phyloP scores from a whole-genome alignment of 768 basidiomycete genomes.

The Tubosaeta sp. region DNA sequence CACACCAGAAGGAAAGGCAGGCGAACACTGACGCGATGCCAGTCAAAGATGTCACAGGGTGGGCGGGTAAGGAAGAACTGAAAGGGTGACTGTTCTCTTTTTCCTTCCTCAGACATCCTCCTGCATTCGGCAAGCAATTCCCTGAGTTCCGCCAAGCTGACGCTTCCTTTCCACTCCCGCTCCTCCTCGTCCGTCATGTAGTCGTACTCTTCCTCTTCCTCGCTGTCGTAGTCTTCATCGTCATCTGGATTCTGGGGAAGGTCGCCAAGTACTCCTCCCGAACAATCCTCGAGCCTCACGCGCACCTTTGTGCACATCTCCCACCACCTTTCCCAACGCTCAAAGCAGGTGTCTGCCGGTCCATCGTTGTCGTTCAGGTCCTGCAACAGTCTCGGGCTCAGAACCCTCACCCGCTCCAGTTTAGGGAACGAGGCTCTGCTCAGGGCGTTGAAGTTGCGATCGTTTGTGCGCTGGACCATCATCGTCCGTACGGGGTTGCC shows the following conservation, averaged over 20 bases:
- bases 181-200: slow-evolving; percentile 33
- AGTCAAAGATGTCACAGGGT: neutral
- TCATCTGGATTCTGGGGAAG: slow-evolving; percentile 30
- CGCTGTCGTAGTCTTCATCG: slow-evolving; percentile 31
- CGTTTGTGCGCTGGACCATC: slow-evolving; percentile 55
- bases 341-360: slow-evolving; percentile 37
- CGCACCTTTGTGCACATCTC: slow-evolving; percentile 43
- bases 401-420: slow-evolving; percentile 52
- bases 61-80: slow-evolving; percentile 12
- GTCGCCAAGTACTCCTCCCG: slow-evolving; percentile 55
- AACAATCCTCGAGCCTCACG: slow-evolving; percentile 71
- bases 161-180: slow-evolving; percentile 23
- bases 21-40: slow-evolving; percentile 16
- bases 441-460: slow-evolving; percentile 54
- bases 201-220: slow-evolving; percentile 30
- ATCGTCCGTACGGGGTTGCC: slow-evolving; percentile 41
- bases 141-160: slow-evolving; percentile 43
- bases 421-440: slow-evolving; percentile 56
- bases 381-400: slow-evolving; percentile 51
- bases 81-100: slow-evolving; percentile 26
- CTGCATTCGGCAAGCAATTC: slow-evolving; percentile 55
- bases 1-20: slow-evolving; percentile 64
- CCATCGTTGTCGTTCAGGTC: slow-evolving; percentile 56
- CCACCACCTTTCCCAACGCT: slow-evolving; percentile 73
- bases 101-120: slow-evolving; percentile 36